These are phyloP conservation scores for Hygrocybe punicea DNA, from an alignment of 768 basidiomycete genomes.

Conservation along the genomic window DNA sequence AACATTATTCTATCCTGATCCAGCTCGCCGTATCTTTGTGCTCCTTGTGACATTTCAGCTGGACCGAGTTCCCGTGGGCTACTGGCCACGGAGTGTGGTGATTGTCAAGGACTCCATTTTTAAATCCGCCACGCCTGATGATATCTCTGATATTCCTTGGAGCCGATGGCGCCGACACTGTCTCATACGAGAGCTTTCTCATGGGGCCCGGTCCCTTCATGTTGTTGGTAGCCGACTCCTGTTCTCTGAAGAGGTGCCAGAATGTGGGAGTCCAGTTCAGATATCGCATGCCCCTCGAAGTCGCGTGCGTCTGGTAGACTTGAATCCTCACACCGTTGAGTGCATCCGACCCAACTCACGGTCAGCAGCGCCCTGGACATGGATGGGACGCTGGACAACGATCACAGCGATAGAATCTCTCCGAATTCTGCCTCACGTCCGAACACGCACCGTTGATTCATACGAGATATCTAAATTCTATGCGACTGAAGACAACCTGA, in stretches of 20 bases:
- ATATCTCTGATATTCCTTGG: slow-evolving; percentile 50
- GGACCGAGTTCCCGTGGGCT: not conserved
- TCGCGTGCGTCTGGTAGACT: slow-evolving; percentile 44
- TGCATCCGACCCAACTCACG: slow-evolving; percentile 18
- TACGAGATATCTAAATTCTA: slow-evolving; percentile 46
- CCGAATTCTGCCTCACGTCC: slow-evolving; percentile 39
- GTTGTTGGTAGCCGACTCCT: slow-evolving; percentile 47
- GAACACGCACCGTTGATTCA: slow-evolving; percentile 39
- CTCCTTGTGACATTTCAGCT: slow-evolving; percentile 36
- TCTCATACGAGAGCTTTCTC: slow-evolving; percentile 42
- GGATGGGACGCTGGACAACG: slow-evolving; percentile 39
- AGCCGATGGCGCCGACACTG: slow-evolving; percentile 53
- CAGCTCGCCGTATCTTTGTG: slow-evolving; percentile 47
- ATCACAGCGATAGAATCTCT: slow-evolving; percentile 42
- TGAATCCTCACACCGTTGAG: slow-evolving; percentile 42
- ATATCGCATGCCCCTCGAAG: not conserved
- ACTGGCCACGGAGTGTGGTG: slow-evolving; percentile 36
- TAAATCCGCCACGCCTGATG: slow-evolving; percentile 36
- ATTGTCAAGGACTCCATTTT: slow-evolving; percentile 56
- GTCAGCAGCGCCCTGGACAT: slow-evolving; percentile 37
- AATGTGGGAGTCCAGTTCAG: slow-evolving; percentile 17
- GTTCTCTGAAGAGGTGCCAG: slow-evolving; percentile 42
- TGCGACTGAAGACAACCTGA: slow-evolving; percentile 59
- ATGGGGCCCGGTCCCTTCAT: slow-evolving; percentile 33
- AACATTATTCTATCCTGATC: slow-evolving; percentile 58